Evolutionary conservation across 257 asterid species (phyloP), one percentile per base, ranked within the genome.

Genomic region (Gentiana straminea): DNA sequence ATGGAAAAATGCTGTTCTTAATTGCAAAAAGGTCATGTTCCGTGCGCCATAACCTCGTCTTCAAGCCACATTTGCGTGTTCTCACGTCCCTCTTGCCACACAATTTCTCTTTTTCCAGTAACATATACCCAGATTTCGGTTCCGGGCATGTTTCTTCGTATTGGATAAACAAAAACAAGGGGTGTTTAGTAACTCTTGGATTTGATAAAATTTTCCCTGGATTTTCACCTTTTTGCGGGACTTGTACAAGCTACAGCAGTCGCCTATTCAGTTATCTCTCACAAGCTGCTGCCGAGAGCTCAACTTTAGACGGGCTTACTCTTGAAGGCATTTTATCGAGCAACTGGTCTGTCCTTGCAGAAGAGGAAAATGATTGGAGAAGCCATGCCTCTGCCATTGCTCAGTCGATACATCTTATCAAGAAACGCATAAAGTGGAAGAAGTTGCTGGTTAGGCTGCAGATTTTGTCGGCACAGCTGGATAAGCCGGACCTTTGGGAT

Each of bases 361-460:
- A 88, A 75, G 63, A 62, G 47, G 91, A 81, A 81, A 82, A 76
- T 60, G 95, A 88, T 73, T 92, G 95, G 94, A 83, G 68, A 73
- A 85, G 95, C 63, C 95, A 92, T 47, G 91, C 97, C 37, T 78
- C 97, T 71, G 77, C 94, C 11, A 83, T 88, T 67, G 95, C 97
- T 68, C 94, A 81, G 63, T 88, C 99, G 52, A 74, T 88, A 63
- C 79, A 79, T 68, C 91, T 88, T 46, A 80, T 86, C 75, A 92
- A 86, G 84, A 88, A 83, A 77, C 99, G 95, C 63, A 74, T 85
- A 2, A 73, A 73, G 72, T 92, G 97, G 99, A 83, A 78, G 60
- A 81, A 58, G 47, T 72, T 92, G 58, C 59, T 69, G 3, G 65
- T 64, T n/a, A 80, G 70, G 78, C 62, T 78, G 69, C 82, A 78